Percentiles rank a stretch among this genome's conserved stretches.
phyloP scores from a whole-genome alignment of 2,329 filamentous ascomycete genomes.

The Mycosphaerella sp. region DNA sequence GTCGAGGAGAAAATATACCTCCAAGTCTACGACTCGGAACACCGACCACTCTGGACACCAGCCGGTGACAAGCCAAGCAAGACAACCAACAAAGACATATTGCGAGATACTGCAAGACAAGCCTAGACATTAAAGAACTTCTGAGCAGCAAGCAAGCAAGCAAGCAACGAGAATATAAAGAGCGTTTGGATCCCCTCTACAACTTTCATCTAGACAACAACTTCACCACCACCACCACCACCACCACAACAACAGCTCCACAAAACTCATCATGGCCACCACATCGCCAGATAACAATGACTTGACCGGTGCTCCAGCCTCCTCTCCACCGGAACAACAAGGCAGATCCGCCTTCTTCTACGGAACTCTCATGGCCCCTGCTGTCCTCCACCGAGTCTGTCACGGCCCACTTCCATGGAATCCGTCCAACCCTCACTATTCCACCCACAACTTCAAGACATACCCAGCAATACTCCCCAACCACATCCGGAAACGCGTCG shows the following conservation, averaged over 20 bases:
- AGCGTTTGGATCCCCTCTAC: not conserved
- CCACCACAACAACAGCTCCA: not conserved
- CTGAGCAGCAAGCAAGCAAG: not conserved
- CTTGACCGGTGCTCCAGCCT: not conserved
- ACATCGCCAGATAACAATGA: not conserved
- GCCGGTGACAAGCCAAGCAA: not conserved
- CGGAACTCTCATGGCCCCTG: conserved; percentile 71
- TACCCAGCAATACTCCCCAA: conserved; percentile 68
- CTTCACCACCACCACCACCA: not conserved
- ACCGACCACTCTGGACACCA: not conserved
- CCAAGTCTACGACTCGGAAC: not conserved
- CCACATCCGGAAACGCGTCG: conserved; percentile 66
- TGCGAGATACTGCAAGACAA: not conserved
- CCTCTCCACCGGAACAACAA: not conserved
- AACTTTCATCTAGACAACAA: not conserved
- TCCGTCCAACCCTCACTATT: conserved; percentile 47
- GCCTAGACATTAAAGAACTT: not conserved
- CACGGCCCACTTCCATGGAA: conserved; percentile 51
- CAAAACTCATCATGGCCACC: not conserved
- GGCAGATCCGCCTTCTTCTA: conserved; percentile 58
- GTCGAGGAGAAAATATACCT: not conserved
- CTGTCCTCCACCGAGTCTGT: conserved; percentile 80
- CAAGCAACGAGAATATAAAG: not conserved
- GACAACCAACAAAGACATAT: not conserved
- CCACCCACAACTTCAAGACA: conserved; percentile 51